Conservation (phyloP, 768 basidiomycete genomes). For the Tylopilus sp. region DNA sequence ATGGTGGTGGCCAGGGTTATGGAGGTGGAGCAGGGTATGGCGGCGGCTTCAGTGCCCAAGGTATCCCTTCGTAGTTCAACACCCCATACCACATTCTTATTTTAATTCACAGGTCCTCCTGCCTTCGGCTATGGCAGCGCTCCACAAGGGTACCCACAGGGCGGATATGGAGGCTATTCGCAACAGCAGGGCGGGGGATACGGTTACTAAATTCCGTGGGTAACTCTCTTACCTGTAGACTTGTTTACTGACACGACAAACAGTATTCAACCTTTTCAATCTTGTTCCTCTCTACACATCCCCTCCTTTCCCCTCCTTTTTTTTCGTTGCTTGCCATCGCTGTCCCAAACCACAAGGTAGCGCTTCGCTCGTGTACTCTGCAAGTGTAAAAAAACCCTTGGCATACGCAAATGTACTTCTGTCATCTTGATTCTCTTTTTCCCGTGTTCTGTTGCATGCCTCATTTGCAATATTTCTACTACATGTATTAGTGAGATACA, state of each 20-base stretch:
- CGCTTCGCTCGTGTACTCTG: conserved; percentile 12
- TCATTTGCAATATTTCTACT: background rate
- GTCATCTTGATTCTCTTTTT: conserved; percentile 1
- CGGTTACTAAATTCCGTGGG: conserved; percentile 22
- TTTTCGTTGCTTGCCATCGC: background rate
- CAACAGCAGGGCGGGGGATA: conserved; percentile 26
- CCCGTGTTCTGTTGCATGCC: background rate
- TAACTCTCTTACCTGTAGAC: background rate
- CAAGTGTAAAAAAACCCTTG: conserved; percentile 19
- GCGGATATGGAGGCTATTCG: conserved; percentile 27
- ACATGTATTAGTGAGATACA: conserved; percentile 13
- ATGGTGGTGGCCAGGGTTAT: conserved; percentile 28
- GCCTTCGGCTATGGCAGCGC: conserved; percentile 8
- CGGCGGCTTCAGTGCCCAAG: conserved; percentile 17
- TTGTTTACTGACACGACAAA: background rate
- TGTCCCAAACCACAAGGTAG: conserved; percentile 5
- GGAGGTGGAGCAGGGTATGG: conserved; percentile 18
- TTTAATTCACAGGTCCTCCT: conserved; percentile 1
- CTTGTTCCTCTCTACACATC: background rate
- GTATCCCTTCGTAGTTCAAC: background rate
- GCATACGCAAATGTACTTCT: conserved; percentile 2
- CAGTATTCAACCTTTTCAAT: background rate
- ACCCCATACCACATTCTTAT: background rate
- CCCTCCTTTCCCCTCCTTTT: conserved; percentile 6
- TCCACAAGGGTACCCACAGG: conserved; percentile 21